phyloP scores from a whole-genome alignment of 2,329 filamentous ascomycete species.

The Metarhizium rileyi region DNA sequence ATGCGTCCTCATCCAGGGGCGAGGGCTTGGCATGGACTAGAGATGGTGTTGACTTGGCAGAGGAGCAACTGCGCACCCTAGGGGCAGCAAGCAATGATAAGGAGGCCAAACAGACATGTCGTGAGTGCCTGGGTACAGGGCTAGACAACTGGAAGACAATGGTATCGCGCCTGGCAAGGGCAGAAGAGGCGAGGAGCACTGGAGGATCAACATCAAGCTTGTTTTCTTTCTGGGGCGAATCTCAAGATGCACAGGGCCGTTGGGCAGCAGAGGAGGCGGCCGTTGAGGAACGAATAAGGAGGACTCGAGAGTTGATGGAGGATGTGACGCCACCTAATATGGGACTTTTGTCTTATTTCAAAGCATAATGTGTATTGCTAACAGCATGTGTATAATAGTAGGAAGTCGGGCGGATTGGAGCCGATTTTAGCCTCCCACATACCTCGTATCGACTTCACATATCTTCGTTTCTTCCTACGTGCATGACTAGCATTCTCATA shows the following conservation, averaged over 20 bases:
- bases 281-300: conserved; percentile 39
- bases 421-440: not conserved
- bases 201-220: conserved; percentile 21
- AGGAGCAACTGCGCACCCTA: conserved; percentile 50
- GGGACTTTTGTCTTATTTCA: conserved; percentile 28
- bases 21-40: conserved; percentile 83
- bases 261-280: conserved; percentile 48
- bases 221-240: conserved; percentile 28
- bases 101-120: conserved; percentile 47
- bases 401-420: no score
- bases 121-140: conserved; percentile 66
- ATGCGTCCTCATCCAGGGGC: conserved; percentile 49
- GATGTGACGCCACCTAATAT: conserved; percentile 29
- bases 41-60: conserved; percentile 74
- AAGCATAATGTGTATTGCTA: conserved; percentile 15
- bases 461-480: not conserved
- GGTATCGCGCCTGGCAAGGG: conserved; percentile 54
- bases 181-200: conserved; percentile 33
- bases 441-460: not conserved
- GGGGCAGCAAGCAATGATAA: conserved; percentile 17
- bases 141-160: conserved; percentile 78
- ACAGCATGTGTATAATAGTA: not conserved
- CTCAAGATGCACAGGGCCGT: conserved; percentile 29
- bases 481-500: no score
- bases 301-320: conserved; percentile 43